Base-by-base conservation (phyloP, 441 rosid species). In the Pelargonium australe region DNA sequence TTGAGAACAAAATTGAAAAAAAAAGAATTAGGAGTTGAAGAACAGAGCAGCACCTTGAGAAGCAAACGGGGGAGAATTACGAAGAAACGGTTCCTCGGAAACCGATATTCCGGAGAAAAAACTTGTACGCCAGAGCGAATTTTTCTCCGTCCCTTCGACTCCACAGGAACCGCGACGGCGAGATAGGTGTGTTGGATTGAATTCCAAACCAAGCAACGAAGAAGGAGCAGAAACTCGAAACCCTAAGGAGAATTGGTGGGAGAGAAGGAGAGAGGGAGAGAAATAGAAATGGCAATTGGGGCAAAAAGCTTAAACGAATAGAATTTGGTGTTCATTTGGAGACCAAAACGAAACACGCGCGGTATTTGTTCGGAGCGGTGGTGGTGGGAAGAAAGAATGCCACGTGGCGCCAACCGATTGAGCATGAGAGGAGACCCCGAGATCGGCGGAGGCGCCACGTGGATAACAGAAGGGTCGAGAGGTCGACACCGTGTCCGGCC, bases 111-210 rank as follows among this genome's bases (percentile, higher is more conserved):
- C 64, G n/a, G 64, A 60, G 37, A 63, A 63, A 31, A 63, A 63
- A 31, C 44, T n/a, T 34, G 20, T 12, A 63, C 19, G 65, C 37
- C 41, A 25, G 41, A 14, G 63, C 28, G 63, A 58, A 7, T 8
- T 23, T 20, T 10, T 28, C 65, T 28, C 44, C 44, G 65, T 63
- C 13, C 19, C 65, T 63, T 63, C 44, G 65, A 63, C 65, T 63
- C 44, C 65, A 63, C 44, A 63, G 43, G 65, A 63, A 63, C 41
- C 65, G 64, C 64, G 31, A 25, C 31, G 31, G 3, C 31, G 31
- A 25, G 31, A 25, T 25, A 25, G 31, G 7, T 41, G 44, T 41
- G 44, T 41, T 5, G 44, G 44, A 41, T 41, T 41, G 8, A 41
- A 25, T 25, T 25, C 31, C 31, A 25, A 25, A 25, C 31, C 31